phyloP scores from a whole-genome alignment of 2,329 filamentous ascomycete genomes.

The Aspergillaceae sp. region DNA sequence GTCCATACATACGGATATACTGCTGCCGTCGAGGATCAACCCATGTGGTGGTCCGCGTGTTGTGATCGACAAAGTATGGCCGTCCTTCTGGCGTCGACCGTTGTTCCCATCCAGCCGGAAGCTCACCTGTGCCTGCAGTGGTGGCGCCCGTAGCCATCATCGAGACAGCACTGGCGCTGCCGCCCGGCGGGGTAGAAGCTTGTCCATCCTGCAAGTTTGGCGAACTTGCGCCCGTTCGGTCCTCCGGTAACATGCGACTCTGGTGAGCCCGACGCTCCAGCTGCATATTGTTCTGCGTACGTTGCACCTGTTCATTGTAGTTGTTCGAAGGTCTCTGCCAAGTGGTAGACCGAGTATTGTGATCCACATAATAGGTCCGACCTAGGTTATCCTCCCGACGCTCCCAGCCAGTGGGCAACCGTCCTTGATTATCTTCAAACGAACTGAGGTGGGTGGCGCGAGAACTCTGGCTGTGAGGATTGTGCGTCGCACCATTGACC shows the following conservation, averaged over 20 bases:
- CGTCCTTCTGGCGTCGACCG: slow-evolving; percentile 90
- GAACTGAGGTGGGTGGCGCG: slow-evolving; percentile 64
- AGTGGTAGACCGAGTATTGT: slow-evolving; percentile 92
- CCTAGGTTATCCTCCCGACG: slow-evolving; percentile 89
- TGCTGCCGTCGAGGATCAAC: slow-evolving; percentile 95
- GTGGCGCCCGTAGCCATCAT: slow-evolving; percentile 96
- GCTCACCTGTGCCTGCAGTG: slow-evolving; percentile 85
- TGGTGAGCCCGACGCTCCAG: slow-evolving; percentile 89
- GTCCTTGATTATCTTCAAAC: slow-evolving; percentile 92
- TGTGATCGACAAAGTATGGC: slow-evolving; percentile 96
- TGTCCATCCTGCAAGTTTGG: slow-evolving; percentile 58
- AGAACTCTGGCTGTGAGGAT: slow-evolving; percentile 32
- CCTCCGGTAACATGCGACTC: slow-evolving; percentile 90
- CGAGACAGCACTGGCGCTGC: slow-evolving; percentile 52
- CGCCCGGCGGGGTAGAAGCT: slow-evolving; percentile 36
- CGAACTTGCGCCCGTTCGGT: slow-evolving; percentile 86
- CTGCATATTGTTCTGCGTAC: slow-evolving; percentile 76
- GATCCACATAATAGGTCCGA: slow-evolving; percentile 95
- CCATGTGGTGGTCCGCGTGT: slow-evolving; percentile 96
- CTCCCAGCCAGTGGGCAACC: slow-evolving; percentile 90
- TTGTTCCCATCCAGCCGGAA: slow-evolving; percentile 94
- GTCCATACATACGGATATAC: slow-evolving; percentile 97
- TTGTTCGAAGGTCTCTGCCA: slow-evolving; percentile 84
- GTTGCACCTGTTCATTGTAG: slow-evolving; percentile 65
- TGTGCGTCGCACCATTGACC: slow-evolving; percentile 31